phyloP scores from a whole-genome alignment of 768 basidiomycete genomes.

The Leccinellum rugosiceps region DNA sequence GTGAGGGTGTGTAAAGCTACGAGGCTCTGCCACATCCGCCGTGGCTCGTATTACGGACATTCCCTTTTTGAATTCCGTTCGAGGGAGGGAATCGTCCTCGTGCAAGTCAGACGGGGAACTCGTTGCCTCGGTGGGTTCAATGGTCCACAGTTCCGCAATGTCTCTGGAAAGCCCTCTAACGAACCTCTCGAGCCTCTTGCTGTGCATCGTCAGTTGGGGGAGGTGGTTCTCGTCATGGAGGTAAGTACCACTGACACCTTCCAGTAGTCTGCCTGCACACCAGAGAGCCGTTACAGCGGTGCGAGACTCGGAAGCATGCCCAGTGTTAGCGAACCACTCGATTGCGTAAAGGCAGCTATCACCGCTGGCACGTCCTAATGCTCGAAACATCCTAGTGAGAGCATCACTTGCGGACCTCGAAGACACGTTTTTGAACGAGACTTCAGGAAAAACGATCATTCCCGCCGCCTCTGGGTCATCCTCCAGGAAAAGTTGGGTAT shows the following conservation, averaged over 20 bases:
- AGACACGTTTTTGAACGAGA: constrained; percentile 53
- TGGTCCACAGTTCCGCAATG: constrained; percentile 73
- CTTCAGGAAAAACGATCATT: constrained; percentile 51
- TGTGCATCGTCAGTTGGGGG: constrained; percentile 16
- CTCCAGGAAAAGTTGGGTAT: constrained; percentile 58
- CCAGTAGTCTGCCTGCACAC: constrained; percentile 75
- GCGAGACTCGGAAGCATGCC: constrained; percentile 40
- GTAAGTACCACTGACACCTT: constrained; percentile 58
- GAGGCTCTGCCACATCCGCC: constrained; percentile 43
- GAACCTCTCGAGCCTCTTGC: constrained; percentile 60
- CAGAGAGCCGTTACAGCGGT: constrained; percentile 73
- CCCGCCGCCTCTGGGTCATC: constrained; percentile 36
- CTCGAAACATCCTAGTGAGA: constrained; percentile 69
- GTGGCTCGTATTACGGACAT: constrained; percentile 60
- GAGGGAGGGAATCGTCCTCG: constrained; percentile 35
- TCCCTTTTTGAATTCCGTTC: constrained; percentile 66
- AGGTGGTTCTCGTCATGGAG: constrained; percentile 32
- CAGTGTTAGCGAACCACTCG: constrained; percentile 74
- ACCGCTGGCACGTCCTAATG: constrained; percentile 66
- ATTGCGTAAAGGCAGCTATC: constrained; percentile 71
- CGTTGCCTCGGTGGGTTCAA: constrained; percentile 32
- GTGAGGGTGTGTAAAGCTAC: constrained; percentile 23
- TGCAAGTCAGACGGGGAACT: constrained; percentile 13
- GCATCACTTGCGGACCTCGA: constrained; percentile 50
- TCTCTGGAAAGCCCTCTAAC: constrained; percentile 59